Base-by-base conservation (phyloP, 108 stramenopile genomes). In the Cyclotella kingstonii region DNA sequence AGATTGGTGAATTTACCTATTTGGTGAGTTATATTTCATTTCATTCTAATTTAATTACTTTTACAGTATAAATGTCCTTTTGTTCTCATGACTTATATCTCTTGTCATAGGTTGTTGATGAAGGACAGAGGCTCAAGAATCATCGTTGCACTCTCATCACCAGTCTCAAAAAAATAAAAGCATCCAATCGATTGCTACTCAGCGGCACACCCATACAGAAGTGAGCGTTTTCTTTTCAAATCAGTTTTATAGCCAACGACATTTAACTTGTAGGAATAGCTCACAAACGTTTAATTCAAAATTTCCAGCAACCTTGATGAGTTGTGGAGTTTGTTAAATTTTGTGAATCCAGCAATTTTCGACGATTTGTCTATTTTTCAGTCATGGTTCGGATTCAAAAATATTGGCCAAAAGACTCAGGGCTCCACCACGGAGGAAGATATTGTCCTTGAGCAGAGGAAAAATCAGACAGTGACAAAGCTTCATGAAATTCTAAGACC, bases 51-150 rank as follows among this genome's bases (percentile, higher is more conserved):
- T n/a, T n/a, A n/a, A n/a, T n/a, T n/a, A n/a, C n/a, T n/a, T n/a
- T n/a, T n/a, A n/a, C n/a, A n/a, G n/a, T n/a, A n/a, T n/a, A n/a
- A n/a, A n/a, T n/a, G n/a, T n/a, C n/a, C n/a, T n/a, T n/a, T n/a
- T n/a, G n/a, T n/a, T n/a, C n/a, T n/a, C n/a, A n/a, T n/a, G n/a
- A n/a, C n/a, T n/a, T n/a, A n/a, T n/a, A n/a, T n/a, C n/a, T n/a
- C n/a, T n/a, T n/a, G n/a, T n/a, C n/a, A n/a, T n/a, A n/a, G n/a
- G 85, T 99, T 65, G 92, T 99, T 8, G 99, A 99, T 77, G 99
- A 99, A 68, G 97, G 95, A 25, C 99, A 99, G 60, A 79, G 99
- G 36, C 82, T 99, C 45, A 99, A 99, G 72, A 98, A 98, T 66
- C 83, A 91, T 57, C 85, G 93, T 14, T 96, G 95, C 75, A 87